phyloP scores from a whole-genome alignment of 306 rosid species.

The Gleditsia sinensis region DNA sequence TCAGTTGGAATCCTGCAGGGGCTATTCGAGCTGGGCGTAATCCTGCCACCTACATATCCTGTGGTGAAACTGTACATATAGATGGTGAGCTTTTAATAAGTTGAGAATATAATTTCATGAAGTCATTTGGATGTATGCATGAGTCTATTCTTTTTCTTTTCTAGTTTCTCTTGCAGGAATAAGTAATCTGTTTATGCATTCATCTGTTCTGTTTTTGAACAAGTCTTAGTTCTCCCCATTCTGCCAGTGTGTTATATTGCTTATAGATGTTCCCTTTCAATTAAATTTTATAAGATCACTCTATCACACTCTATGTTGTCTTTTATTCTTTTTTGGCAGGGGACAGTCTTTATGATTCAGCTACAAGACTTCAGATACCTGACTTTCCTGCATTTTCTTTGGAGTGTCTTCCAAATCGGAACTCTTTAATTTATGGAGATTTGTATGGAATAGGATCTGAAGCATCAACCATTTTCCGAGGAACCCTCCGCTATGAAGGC shows the following conservation, averaged over 20 bases:
- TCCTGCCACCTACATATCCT: conserved; percentile 78
- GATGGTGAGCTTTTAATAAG: conserved; percentile 62
- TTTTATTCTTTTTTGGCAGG: conserved; percentile 52
- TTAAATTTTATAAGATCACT: conserved; percentile 22
- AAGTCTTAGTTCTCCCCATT: not conserved
- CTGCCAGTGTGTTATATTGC: not conserved
- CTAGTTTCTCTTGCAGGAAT: conserved; percentile 1
- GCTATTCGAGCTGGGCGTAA: conserved; percentile 89
- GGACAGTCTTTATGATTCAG: conserved; percentile 75
- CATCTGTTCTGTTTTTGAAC: conserved; percentile 1
- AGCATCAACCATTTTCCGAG: conserved; percentile 89
- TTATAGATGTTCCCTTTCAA: not conserved
- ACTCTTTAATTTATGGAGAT: conserved; percentile 80
- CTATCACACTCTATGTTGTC: not conserved
- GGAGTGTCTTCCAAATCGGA: conserved; percentile 88
- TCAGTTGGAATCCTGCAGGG: conserved; percentile 95
- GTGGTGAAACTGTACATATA: conserved; percentile 68
- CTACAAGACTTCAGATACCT: conserved; percentile 61
- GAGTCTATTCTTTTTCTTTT: not conserved
- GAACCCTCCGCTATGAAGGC: conserved; percentile 98
- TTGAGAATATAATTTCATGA: conserved; percentile 3
- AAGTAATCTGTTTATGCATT: conserved; percentile 8
- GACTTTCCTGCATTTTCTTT: conserved; percentile 93
- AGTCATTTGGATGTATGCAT: not conserved
- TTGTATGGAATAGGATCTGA: conserved; percentile 78